phyloP scores from a whole-genome alignment of 2,329 filamentous ascomycete species.

The Cladosporium sp. region DNA sequence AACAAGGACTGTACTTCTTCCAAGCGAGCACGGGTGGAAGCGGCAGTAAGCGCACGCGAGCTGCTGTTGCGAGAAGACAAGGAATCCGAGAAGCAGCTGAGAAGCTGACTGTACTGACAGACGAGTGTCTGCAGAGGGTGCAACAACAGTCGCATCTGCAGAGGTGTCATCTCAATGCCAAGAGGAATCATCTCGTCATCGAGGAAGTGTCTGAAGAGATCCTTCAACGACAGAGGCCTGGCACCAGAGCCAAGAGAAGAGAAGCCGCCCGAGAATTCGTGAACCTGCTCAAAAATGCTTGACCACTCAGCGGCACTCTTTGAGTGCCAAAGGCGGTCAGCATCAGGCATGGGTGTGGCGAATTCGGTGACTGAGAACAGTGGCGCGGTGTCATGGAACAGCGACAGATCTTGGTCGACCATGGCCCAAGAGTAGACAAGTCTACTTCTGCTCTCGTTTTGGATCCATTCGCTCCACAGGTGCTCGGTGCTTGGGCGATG shows the following conservation, averaged over 20 bases:
- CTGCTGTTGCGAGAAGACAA: slow-evolving; percentile 43
- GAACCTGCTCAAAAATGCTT: slow-evolving; percentile 54
- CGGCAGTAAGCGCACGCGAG: slow-evolving; percentile 51
- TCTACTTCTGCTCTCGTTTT: slow-evolving; percentile 60
- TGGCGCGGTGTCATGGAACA: slow-evolving; percentile 62
- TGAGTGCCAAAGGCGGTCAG: slow-evolving; percentile 61
- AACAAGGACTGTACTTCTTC: slow-evolving; percentile 63
- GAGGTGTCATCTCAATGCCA: slow-evolving; percentile 50
- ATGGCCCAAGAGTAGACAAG: slow-evolving; percentile 73
- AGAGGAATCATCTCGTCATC: slow-evolving; percentile 57
- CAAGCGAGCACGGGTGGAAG: slow-evolving; percentile 57
- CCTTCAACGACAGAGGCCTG: slow-evolving; percentile 56
- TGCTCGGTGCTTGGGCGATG: slow-evolving; percentile 46
- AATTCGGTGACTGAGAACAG: slow-evolving; percentile 64
- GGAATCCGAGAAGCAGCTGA: slow-evolving; percentile 61
- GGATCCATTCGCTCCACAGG: slow-evolving; percentile 62
- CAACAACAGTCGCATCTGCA: slow-evolving; percentile 61
- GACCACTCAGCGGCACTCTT: slow-evolving; percentile 58
- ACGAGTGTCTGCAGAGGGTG: slow-evolving; percentile 65
- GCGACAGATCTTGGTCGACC: slow-evolving; percentile 66
- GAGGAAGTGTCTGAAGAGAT: slow-evolving; percentile 65
- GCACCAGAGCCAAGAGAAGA: slow-evolving; percentile 52
- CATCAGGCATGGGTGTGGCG: slow-evolving; percentile 59
- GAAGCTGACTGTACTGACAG: slow-evolving; percentile 60
- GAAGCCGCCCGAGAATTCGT: slow-evolving; percentile 51